Conservation (phyloP, 1,284 basidiomycete genomes). For the Sphagnurus paluster region DNA sequence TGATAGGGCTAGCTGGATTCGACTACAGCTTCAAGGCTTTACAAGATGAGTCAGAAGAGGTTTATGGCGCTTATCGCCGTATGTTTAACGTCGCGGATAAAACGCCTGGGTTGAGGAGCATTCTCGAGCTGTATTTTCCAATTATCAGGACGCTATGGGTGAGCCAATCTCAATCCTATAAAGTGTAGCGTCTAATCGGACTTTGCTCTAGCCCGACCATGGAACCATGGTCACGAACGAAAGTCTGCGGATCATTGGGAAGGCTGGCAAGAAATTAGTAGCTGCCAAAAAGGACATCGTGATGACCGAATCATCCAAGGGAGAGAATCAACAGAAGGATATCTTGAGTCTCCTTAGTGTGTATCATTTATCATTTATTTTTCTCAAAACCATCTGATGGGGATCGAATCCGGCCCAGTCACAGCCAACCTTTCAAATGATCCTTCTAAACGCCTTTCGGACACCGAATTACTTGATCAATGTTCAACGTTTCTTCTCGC, state of each 20-base stretch:
- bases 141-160: constrained; percentile 44
- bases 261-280: constrained; percentile 41
- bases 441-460: constrained; percentile 42
- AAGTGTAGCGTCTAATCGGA: constrained; percentile 2
- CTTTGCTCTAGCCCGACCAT: constrained; percentile 36
- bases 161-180: constrained; percentile 16
- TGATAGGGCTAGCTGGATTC: constrained; percentile 51
- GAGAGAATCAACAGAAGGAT: constrained; percentile 39
- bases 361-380: constrained; percentile 18
- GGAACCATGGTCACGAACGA: constrained; percentile 36
- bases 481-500: constrained; percentile 54
- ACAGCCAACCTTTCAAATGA: constrained; percentile 47
- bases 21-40: constrained; percentile 50
- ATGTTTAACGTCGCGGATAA: constrained; percentile 49
- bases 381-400: constrained; percentile 9
- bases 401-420: constrained; percentile 32
- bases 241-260: constrained; percentile 37
- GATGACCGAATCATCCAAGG: constrained; percentile 30
- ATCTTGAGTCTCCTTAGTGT: constrained; percentile 47
- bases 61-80: constrained; percentile 48
- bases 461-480: constrained; percentile 50
- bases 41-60: constrained; percentile 44
- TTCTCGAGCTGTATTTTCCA: constrained; percentile 47
- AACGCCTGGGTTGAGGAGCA: constrained; percentile 33
- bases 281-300: constrained; percentile 39